Evolutionary conservation across 177 flowering plant species (phyloP), one percentile per base, ranked within the genome.

Genomic region (Vitis hybrid): DNA sequence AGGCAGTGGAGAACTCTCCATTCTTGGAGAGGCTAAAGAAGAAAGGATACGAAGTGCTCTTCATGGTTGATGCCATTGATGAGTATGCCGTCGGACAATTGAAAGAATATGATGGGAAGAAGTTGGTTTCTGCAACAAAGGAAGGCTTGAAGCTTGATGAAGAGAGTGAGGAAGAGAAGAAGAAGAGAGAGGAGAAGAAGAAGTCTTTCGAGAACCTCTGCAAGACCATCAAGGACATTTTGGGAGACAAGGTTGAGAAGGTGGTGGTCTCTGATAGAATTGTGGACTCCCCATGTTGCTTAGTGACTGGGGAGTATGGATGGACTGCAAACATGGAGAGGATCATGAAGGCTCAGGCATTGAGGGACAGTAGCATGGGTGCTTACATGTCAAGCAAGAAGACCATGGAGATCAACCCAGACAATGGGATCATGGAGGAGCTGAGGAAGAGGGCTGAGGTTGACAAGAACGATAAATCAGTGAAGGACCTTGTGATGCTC

Each of bases 221-320:
- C 90, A 87, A 89, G 83, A 73, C 75, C 12, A 86, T 89, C 16
- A 89, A 89, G 82, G 94, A 89, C 12, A 80, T 89, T 3, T 58
- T 89, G 50, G 94, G 94, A 1, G 91, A 90, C 80, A 88, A 64
- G 64, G 90, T 90, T n/a, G 92, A 90, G 75, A 89, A 89, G 72
- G 92, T 90, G 11, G 87, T 88, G 4, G 88, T 90, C 1, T 90
- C 92, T 0, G 92, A 88, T 68, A 79, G 92, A 13, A 83, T 90
- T 62, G 94, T 90, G 55, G 90, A 90, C 68, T 90, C 94, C 0
- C 94, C 94, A 2, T 89, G 94, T 79, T 87, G 91, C 48, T 72
- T 89, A 81, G 94, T 89, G 55, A 90, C 92, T 0, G 95, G 93
- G 1, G 93, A 89, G 74, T 90, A 89, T 64, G 95, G 95, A 0